Evolutionary conservation across 257 asterid genomes (phyloP), one percentile per base, ranked within the genome.

Genomic region (Primulina eburnea): DNA sequence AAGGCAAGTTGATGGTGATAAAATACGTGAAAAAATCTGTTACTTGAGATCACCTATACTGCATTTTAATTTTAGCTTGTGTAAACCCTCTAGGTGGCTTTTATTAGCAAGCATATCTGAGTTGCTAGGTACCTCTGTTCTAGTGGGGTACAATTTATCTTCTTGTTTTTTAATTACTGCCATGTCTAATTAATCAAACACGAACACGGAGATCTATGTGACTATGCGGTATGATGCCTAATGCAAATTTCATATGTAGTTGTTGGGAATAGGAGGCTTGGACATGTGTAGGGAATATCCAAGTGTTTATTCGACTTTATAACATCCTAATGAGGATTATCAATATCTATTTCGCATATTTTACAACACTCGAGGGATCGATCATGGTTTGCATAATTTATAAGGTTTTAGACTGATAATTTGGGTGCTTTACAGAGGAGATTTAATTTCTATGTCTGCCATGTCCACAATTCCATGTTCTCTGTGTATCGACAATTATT

Each of bases 341-440:
- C 55, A 14, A 3, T 50, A 50, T 17, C 8, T 50, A 14, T 50
- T 50, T 50, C 17, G 7, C 57, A 5, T 50, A 5, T 50, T 50
- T 14, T 16, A 4, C 57, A 16, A 6, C 20, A 50, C 21, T 14
- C 5, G 53, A 50, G 17, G 18, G 18, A 50, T 14, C 57, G 5
- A 4, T 0, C 57, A 5, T 16, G 57, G 21, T 11, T 50, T 50
- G 57, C 57, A 50, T 50, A 50, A 12, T 43, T 6, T 50, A 16
- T 16, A 14, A 50, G 57, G 8, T 50, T 50, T 50, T 17, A 50
- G 20, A 50, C 57, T 1, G 21, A 50, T 50, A 17, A 14, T 50
- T 50, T 11, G 86, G 63, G 89, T 93, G 97, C 96, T 90, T 77
- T 81, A 86, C 76, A 72, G 85, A 18, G 99, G 97, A 81, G 97